Conservation (phyloP, 208 protist genomes). For the Leishmania guyanensis region DNA sequence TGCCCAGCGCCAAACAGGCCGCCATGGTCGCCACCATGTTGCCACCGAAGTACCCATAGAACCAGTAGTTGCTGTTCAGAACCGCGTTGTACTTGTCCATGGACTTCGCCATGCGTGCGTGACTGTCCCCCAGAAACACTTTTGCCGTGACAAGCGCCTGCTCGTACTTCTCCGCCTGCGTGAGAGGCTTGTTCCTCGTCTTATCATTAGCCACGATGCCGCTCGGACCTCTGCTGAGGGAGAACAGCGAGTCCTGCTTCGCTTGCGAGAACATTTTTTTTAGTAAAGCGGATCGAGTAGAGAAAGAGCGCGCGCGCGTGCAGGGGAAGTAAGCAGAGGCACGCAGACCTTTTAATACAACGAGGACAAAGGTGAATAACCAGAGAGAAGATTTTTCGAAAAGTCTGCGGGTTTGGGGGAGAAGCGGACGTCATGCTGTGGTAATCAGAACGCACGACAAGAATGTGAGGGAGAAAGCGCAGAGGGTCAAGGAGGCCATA, state of each 20-base stretch:
- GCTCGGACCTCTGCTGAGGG: neutral
- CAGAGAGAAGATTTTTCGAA: neutral
- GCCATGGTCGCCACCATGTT: slow-evolving; percentile 76
- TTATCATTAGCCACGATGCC: slow-evolving; percentile 12
- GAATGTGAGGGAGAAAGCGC: neutral
- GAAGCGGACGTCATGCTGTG: neutral
- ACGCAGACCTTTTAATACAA: neutral
- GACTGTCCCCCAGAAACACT: slow-evolving; percentile 81
- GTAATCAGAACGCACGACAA: neutral
- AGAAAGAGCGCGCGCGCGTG: neutral
- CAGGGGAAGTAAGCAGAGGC: neutral
- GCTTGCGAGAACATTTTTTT: slow-evolving; percentile 42
- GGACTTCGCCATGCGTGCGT: slow-evolving; percentile 44
- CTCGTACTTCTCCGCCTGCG: slow-evolving; percentile 63
- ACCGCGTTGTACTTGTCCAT: slow-evolving; percentile 67
- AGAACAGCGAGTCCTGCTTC: slow-evolving; percentile 11
- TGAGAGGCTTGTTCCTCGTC: slow-evolving; percentile 43
- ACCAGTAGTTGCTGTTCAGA: slow-evolving; percentile 78
- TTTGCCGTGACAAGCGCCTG: slow-evolving; percentile 70
- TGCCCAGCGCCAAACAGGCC: slow-evolving; percentile 62
- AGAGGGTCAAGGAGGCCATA: neutral
- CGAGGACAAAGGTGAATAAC: neutral
- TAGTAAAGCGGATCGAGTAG: neutral
- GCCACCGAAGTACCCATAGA: slow-evolving; percentile 83
- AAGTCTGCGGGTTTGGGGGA: neutral